Base-by-base conservation (phyloP, 495 filamentous ascomycete genomes). In the Aspergillus leporis region DNA sequence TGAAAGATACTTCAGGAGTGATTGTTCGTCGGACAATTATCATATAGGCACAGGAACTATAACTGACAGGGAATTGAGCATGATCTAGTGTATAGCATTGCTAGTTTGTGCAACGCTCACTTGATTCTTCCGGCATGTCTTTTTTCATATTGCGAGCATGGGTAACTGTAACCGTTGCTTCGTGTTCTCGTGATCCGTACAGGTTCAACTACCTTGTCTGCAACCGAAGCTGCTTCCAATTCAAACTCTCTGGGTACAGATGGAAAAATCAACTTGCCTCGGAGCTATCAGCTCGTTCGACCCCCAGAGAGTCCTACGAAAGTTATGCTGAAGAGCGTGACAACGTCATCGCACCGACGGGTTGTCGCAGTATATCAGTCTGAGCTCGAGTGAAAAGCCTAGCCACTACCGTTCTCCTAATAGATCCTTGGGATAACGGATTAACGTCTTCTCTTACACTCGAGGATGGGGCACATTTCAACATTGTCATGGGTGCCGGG, bases 401-500 rank as follows among this genome's bases (percentile, higher is more conserved):
- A 23, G 9, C 32, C 32, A 10, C 32, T 8, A 23, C 4, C 46
- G 28, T 10, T n/a, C 28, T 49, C 21, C 12, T 28, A 1, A 28
- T 25, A 10, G 46, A 49, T 19, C 46, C 46, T 6, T 49, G 46
- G 46, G 28, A 25, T 25, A 13, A 28, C 7, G 46, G 46, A 25
- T 23, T 21, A 12, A 1, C 21, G 21, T 21, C 46, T 23, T 16
- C 46, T 5, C 22, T n/a, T 4, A 22, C 46, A 12, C 22, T 49
- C 1, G 46, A 13, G 46, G n/a, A 49, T n/a, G 46, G 46, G 6
- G 46, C 22, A 16, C 18, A 49, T 16, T 14, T 25, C 18, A 49
- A 25, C 2, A 41, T 59, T 4, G 19, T 65, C 10, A 19, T 59
- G 13, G 62, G 62, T 3, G 62, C 62, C 8, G 62, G 62, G 1